These are phyloP conservation scores for Cocos nucifera DNA, from an alignment of 176 grass and related monocot genomes.

Conservation along the genomic window DNA sequence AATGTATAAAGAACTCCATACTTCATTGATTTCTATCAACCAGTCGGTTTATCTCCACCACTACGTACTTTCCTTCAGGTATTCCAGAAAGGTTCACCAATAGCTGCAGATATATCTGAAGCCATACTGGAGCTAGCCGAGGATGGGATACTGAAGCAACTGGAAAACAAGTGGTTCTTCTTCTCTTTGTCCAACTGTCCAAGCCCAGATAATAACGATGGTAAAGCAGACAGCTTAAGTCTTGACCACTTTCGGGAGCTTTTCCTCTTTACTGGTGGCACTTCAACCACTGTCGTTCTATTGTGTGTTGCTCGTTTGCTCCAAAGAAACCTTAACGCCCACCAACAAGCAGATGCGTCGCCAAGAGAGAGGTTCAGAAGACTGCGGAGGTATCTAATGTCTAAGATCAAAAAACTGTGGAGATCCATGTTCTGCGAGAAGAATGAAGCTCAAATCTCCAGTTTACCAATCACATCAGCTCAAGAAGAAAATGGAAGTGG, in stretches of 20 bases:
- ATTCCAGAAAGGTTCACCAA: constrained; percentile 9
- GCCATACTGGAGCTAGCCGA: constrained; percentile 16
- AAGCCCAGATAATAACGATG: background rate
- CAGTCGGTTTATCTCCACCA: no score
- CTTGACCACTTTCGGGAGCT: background rate
- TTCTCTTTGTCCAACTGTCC: constrained; percentile 11
- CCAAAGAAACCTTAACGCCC: no score
- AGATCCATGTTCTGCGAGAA: no score
- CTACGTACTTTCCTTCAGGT: constrained; percentile 8
- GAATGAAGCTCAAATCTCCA: no score
- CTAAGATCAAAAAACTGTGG: no score
- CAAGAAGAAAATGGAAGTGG: no score
- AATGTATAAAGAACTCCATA: no score
- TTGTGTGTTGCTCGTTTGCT: background rate
- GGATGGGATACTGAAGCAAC: constrained; percentile 15
- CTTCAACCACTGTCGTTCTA: background rate
- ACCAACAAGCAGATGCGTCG: no score
- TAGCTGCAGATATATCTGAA: constrained; percentile 20
- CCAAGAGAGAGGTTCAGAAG: no score
- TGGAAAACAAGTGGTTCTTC: constrained; percentile 31
- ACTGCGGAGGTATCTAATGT: no score
- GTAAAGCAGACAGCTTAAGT: background rate
- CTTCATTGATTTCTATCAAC: no score
- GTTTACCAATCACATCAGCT: no score
- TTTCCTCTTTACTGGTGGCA: background rate